A percentile compares a stretch with the other conserved stretches of the same genome.
These are phyloP conservation scores for Paraconiothyrium brasiliense DNA, from an alignment of 2,329 filamentous ascomycete genomes.

Conservation along the genomic window DNA sequence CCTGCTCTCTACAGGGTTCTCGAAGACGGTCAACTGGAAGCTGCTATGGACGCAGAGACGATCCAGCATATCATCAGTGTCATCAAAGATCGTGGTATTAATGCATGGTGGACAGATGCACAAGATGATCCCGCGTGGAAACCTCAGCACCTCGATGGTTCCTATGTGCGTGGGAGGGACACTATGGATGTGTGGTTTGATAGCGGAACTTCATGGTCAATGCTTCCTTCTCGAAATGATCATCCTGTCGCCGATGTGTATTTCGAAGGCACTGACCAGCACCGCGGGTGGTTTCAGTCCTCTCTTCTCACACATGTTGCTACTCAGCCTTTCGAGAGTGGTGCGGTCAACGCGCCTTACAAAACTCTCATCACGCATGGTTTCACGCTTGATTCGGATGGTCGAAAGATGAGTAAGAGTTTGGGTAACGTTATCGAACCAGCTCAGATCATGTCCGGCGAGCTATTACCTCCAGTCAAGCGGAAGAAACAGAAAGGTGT, in stretches of 20 bases:
- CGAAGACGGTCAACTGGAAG: conserved; percentile 67
- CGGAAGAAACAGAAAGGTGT: conserved; percentile 66
- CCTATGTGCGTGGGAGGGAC: conserved; percentile 81
- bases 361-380: conserved; percentile 92
- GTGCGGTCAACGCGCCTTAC: conserved; percentile 72
- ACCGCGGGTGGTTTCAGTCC: conserved; percentile 98
- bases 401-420: conserved; percentile 99
- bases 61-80: conserved; percentile 85
- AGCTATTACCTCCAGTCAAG: conserved; percentile 75
- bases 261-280: conserved; percentile 93
- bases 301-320: conserved; percentile 88
- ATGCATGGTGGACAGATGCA: conserved; percentile 93
- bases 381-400: conserved; percentile 86
- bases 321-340: conserved; percentile 53
- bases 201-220: conserved; percentile 91
- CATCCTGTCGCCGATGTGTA: conserved; percentile 79
- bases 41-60: conserved; percentile 80
- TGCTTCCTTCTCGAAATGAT: conserved; percentile 43
- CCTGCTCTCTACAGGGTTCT: conserved; percentile 79
- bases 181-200: conserved; percentile 99
- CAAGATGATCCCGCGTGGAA: conserved; percentile 82
- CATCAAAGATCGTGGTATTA: conserved; percentile 80
- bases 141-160: conserved; percentile 66
- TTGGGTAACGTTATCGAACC: conserved; percentile 88
- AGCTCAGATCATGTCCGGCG: conserved; percentile 83